Base-by-base conservation (phyloP, 306 rosid species). In the Glycine latifolia region DNA sequence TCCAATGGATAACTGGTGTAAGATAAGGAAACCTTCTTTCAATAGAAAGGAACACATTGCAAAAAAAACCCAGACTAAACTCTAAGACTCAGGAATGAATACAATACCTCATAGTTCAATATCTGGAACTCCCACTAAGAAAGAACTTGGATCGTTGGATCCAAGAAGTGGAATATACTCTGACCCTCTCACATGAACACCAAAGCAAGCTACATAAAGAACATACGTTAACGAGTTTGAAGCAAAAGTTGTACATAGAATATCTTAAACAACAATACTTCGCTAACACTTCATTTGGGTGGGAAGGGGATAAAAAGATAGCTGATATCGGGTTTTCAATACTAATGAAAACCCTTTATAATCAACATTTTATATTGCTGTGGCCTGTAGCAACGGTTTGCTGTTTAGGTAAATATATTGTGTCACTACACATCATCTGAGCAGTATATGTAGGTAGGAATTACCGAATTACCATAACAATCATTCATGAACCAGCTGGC, bases 151-250 rank as follows among this genome's bases (percentile, higher is more conserved):
- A 85, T 93, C 94, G 43, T 85, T 61, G 7, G 95, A 88, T 76
- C 97, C 96, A 16, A 86, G 87, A n/a, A 89, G 90, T 8, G 98
- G 96, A 87, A 88, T 89, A 83, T 91, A 95, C 85, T 95, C 98
- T 5, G 93, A 93, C 80, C 99, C 97, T 85, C 99, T 93, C 84
- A 95, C 99, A 67, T 88, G 99, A 67, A 89, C 98, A 78, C 95
- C 84, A 85, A 86, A 95, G 93, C 99, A 95, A 84, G 99, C 99
- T 95, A 86, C 93, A 84, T 13, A 74, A 81, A 84, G 35, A 53
- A 54, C 61, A 60, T 3, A 58, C 6, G 39, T 73, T 26, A 77
- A 73, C 14, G 67, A 55, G 67, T 60, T 48, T 50, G 1, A 35
- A 2, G 66, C 77, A 58, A 49, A 82, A 39, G 31, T 43, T 31